These are phyloP conservation scores for Davidsoniella australis DNA, from an alignment of 2,329 filamentous ascomycete genomes.

Conservation along the genomic window DNA sequence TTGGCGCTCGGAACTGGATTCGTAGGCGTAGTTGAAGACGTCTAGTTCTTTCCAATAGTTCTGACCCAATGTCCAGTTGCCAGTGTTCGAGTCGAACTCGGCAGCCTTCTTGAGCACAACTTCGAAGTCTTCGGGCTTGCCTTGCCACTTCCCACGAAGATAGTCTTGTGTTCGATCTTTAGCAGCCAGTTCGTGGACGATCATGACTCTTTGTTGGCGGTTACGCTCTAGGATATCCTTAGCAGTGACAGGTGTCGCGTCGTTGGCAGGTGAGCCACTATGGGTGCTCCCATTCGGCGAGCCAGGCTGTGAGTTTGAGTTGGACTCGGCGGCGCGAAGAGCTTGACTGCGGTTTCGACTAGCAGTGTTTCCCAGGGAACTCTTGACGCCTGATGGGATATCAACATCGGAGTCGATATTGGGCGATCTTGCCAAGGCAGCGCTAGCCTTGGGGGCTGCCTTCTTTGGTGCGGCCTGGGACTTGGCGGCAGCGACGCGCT, in stretches of 20 bases:
- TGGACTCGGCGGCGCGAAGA: conserved; percentile 17
- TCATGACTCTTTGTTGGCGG: conserved; percentile 33
- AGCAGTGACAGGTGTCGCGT: conserved; percentile 31
- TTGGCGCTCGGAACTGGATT: conserved; percentile 35
- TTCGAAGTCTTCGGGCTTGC: conserved; percentile 36
- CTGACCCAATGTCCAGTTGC: conserved; percentile 40
- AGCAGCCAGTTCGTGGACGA: conserved; percentile 45
- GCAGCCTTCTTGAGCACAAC: conserved; percentile 41
- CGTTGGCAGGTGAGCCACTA: conserved; percentile 34
- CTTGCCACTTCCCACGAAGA: conserved; percentile 32
- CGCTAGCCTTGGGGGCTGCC: conserved; percentile 11
- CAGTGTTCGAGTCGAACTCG: conserved; percentile 28
- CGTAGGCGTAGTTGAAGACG: conserved; percentile 44
- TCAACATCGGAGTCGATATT: conserved; percentile 27
- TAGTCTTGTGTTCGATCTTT: conserved; percentile 32
- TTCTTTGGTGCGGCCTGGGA: conserved; percentile 15
- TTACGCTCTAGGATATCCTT: conserved; percentile 35
- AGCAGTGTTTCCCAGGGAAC: conserved; percentile 9
- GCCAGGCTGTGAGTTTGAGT: conserved; percentile 27
- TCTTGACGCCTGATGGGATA: conserved; percentile 25
- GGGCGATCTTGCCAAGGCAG: conserved; percentile 18
- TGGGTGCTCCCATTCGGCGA: conserved; percentile 40
- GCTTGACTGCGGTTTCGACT: conserved; percentile 3
- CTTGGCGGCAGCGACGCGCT: conserved; percentile 15
- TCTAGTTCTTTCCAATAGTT: conserved; percentile 45